Evolutionary conservation across 768 basidiomycete genomes (phyloP), one percentile per base, ranked within the genome.

Genomic region (Leucocoprinus sp.): DNA sequence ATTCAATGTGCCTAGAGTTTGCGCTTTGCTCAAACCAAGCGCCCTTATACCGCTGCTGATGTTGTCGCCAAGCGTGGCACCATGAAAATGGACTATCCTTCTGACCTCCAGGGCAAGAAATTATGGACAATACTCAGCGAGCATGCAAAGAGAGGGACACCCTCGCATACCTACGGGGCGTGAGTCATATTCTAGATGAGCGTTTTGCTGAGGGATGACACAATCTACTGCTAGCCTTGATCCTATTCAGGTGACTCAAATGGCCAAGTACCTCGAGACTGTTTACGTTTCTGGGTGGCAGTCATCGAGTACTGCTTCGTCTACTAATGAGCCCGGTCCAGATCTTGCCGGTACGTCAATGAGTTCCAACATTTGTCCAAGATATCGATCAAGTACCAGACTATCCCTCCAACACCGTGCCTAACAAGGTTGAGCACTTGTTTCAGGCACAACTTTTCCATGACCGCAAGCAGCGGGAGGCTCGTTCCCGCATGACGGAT

Each of bases 381-480:
- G 17, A 28, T n/a, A 34, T 28, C 43, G 37, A 45, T 18, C 26
- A 17, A 34, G 0, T 48, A 14, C 14, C 44, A 91, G 93, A 97
- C 64, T 97, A 98, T 67, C 96, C 96, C 1, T 95, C 88, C 40
- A 97, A 98, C 71, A 98, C 96, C 17, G 95, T 98, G 1, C 96
- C 96, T 2, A 91, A 90, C 75, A 97, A 97, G 73, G 96, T 98
- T 52, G 91, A 97, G 62, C 96, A 98, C 52, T 75, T 98, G 43
- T 98, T 98, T 78, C 78, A 85, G 74, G 95, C 96, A 0, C 96
- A 98, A 62, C 81, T 98, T 34, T 98, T 98, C 82, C 96, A 99
- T 62, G 96, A 99, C 68, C 84, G 95, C 53, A 98, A 96, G 65
- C 95, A 98, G 62, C 82, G 80, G 44, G 87, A 92, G 60, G 77